Percentiles rank a stretch among this genome's conserved stretches.
Conservation (phyloP, 73 alveolate genomes). For the Urostyla sp. region DNA sequence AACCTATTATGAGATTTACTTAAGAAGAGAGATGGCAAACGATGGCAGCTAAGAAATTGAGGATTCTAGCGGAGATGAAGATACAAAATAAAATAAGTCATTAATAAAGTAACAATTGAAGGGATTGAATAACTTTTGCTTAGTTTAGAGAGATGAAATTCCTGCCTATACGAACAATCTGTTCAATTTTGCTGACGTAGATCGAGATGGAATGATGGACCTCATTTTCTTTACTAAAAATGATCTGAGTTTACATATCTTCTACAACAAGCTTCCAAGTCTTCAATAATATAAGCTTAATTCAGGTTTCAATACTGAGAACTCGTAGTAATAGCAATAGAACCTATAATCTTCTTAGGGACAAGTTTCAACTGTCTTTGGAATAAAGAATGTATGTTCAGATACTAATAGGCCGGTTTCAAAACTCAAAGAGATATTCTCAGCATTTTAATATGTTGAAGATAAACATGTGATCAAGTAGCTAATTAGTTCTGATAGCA, state of each 20-base stretch:
- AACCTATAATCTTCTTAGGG: no score
- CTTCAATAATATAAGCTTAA: no score
- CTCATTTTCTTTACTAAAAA: slow-evolving; percentile 59
- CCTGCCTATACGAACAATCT: slow-evolving; percentile 16
- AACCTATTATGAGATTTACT: slow-evolving; percentile 36
- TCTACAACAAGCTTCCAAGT: slow-evolving; percentile 21
- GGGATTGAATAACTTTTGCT: slow-evolving; percentile 35
- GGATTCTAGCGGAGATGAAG: neutral
- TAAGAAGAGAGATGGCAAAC: slow-evolving; percentile 34
- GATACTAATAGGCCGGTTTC: slow-evolving; percentile 34
- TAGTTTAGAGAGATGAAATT: slow-evolving; percentile 38
- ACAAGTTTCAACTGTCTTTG: neutral
- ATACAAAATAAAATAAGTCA: neutral
- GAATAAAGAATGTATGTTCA: slow-evolving; percentile 31
- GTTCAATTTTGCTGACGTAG: slow-evolving; percentile 71
- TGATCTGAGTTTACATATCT: slow-evolving; percentile 39
- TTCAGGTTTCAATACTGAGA: neutral
- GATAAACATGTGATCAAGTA: slow-evolving; percentile 39
- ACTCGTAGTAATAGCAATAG: neutral
- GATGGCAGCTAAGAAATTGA: no score
- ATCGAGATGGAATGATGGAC: slow-evolving; percentile 76
- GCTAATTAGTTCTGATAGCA: slow-evolving; percentile 24
- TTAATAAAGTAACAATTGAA: neutral
- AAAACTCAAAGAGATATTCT: slow-evolving; percentile 46
- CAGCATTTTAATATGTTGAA: slow-evolving; percentile 26